Base-by-base conservation (phyloP, 164 flowering plant genomes). In the Macadamia integrifolia region DNA sequence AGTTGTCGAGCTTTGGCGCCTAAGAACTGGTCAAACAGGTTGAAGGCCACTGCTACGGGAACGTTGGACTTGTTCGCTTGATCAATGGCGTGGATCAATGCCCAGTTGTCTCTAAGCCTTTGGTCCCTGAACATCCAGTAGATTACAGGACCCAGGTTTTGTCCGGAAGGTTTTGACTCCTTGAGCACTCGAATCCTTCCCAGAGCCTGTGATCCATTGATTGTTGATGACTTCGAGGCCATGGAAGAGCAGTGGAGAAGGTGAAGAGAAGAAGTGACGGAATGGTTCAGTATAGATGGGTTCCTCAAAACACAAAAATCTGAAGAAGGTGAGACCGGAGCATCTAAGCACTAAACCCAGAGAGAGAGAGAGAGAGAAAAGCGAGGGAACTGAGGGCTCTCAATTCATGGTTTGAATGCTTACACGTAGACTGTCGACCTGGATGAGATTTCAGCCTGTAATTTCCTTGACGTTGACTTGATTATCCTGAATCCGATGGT, bases 101-200 rank as follows among this genome's bases (percentile, higher is more conserved):
- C 97, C 97, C 99, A 92, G 66, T 94, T 94, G 79, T 94, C 97
- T 65, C 71, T 89, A 68, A 87, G 15, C 74, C 97, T 76, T 72
- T 94, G 99, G 74, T 94, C 99, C 65, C 97, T 84, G 79, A 94
- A 94, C 99, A 94, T 94, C 97, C 99, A 94, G 77, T 94, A 94
- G 52, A 94, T 86, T 6, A 94, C 96, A 0, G 99, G 96, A 1
- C 98, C 97, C 55, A 43, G 56, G 12, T 65, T 62, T 23, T 58
- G 61, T 69, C 63, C 75, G 6, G n/a, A 58, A 49, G 64, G 75
- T 32, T 62, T 46, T 9, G 70, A 83, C 64, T 82, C 80, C 75
- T 89, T 88, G 44, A 90, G 72, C 44, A 87, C 80, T 75, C 97
- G 75, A 60, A 93, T 67, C 50, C 98, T 68, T 7, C 89, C 88